A percentile compares a stretch with the other conserved stretches of the same genome.
Evolutionary conservation across 805 yeast genomes (phyloP).

Genomic region (Teunomyces lycoperdinae): DNA sequence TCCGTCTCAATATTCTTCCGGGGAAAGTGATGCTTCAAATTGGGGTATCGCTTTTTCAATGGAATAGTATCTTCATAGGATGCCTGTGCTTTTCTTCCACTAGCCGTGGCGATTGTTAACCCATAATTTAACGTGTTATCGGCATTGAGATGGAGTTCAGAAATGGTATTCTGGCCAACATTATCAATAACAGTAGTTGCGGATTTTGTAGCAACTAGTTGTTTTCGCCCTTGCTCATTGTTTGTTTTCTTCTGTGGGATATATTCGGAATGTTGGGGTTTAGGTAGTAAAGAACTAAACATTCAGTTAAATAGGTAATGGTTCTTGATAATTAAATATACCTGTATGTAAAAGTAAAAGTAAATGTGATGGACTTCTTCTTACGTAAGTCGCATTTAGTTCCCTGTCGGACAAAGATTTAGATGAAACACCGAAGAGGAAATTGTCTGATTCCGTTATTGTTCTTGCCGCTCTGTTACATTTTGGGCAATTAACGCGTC

Average conservation of each 20-base stretch:
- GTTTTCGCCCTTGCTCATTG: neutral
- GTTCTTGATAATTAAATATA: neutral
- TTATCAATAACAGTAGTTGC: neutral
- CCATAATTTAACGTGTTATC: conserved; percentile 29
- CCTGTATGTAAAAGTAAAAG: neutral
- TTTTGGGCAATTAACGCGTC: too few species aligned
- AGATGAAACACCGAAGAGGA: too few species aligned
- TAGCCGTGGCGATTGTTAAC: conserved; percentile 20
- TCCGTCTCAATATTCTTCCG: conserved; percentile 37
- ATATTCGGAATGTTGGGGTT: conserved; percentile 26
- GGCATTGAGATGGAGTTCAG: conserved; percentile 21
- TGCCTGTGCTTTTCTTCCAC: conserved; percentile 36
- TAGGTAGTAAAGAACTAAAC: conserved; percentile 37
- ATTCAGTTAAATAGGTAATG: conserved; percentile 10
- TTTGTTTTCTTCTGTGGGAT: conserved; percentile 6
- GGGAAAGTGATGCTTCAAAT: conserved; percentile 40
- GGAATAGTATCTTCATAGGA: conserved; percentile 61
- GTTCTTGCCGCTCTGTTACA: too few species aligned
- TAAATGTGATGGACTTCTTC: too few species aligned
- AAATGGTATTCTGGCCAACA: conserved; percentile 9
- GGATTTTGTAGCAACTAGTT: neutral
- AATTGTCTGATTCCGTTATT: too few species aligned
- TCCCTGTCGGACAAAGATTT: too few species aligned
- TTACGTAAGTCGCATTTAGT: too few species aligned
- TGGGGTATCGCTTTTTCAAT: conserved; percentile 41